These are phyloP conservation scores for Russula griseocarnosa DNA, from an alignment of 768 basidiomycete genomes.

Conservation along the genomic window DNA sequence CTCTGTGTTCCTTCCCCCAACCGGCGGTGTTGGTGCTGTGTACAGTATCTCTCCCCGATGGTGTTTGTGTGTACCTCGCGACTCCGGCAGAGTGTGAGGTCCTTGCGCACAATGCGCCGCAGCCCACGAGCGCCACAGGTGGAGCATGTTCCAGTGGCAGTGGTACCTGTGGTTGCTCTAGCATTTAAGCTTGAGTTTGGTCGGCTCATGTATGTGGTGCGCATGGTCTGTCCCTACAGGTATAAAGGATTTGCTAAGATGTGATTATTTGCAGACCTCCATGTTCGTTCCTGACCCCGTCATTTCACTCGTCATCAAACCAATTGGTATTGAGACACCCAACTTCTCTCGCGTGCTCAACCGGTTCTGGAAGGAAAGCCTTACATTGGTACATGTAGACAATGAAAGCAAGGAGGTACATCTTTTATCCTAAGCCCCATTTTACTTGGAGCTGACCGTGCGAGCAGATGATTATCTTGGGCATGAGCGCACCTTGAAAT, in stretches of 20 bases:
- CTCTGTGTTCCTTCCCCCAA: no score
- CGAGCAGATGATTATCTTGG: conserved; percentile 90
- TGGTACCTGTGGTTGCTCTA: conserved; percentile 84
- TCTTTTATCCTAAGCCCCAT: neutral
- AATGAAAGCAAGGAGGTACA: conserved; percentile 85
- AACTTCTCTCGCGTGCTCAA: conserved; percentile 96
- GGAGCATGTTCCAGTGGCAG: conserved; percentile 73
- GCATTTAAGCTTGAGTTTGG: conserved; percentile 99
- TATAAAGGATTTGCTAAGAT: neutral
- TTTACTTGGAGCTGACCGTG: neutral
- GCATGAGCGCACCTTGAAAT: conserved; percentile 99
- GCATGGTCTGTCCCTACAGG: conserved; percentile 51
- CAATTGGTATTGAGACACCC: conserved; percentile 87
- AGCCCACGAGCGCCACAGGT: conserved; percentile 60
- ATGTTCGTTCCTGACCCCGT: conserved; percentile 99
- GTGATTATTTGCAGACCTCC: conserved; percentile 58
- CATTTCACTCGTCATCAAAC: conserved; percentile 91
- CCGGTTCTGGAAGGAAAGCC: conserved; percentile 98
- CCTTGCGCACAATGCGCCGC: conserved; percentile 56
- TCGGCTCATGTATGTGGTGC: conserved; percentile 97
- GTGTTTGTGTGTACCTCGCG: conserved; percentile 90
- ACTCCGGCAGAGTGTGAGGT: conserved; percentile 77
- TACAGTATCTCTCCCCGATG: conserved; percentile 92
- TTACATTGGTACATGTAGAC: conserved; percentile 97
- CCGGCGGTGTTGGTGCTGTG: no score